Base-by-base conservation (phyloP, 1,284 basidiomycete genomes). In the Uromyces viciae-fabae region DNA sequence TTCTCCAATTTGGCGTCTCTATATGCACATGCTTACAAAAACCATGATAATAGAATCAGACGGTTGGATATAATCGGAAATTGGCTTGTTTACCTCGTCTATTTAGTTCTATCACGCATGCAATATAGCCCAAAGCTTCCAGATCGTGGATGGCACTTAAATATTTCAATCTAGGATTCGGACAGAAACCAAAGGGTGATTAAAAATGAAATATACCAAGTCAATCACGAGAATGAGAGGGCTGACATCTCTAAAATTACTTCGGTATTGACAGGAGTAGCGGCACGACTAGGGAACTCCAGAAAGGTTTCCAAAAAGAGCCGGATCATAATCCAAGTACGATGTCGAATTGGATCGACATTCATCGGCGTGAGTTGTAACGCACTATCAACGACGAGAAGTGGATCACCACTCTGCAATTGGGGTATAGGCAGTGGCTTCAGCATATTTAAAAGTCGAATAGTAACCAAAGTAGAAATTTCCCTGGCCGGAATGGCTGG, bases 111-210 rank as follows among this genome's bases (percentile, higher is more conserved):
- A 79, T 54, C n/a, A 72, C 66, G 38, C 77, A 79, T 19, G 77
- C 77, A 28, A 79, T 46, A 58, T 79, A 79, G 19, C 77, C 77
- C 31, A 79, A 58, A 28, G 77, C 72, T 69, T 79, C 77, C 22
- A 79, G 36, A 72, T 79, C 77, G 54, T 78, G 62, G 36, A 78
- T 68, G 43, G 52, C 66, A n/a, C 69, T 52, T 14, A 79, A 17
- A 69, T 78, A 68, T 52, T 38, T 68, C 36, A 78, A 66, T n/a
- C 75, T 78, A 15, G 14, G 31, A 31, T 33, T 15, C 33, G 8
- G 28, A 64, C 8, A 49, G 42, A 49, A 36, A 40, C 17, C n/a
- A n/a, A n/a, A n/a, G n/a, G n/a, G n/a, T n/a, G n/a, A n/a, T n/a
- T n/a, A n/a, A 49, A 42, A n/a, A 49, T 28, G 19, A 38, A 36